Percentiles rank a stretch among this genome's conserved stretches.
Evolutionary conservation across 2,329 filamentous ascomycete genomes (phyloP).

Genomic region (Onygenales sp.): DNA sequence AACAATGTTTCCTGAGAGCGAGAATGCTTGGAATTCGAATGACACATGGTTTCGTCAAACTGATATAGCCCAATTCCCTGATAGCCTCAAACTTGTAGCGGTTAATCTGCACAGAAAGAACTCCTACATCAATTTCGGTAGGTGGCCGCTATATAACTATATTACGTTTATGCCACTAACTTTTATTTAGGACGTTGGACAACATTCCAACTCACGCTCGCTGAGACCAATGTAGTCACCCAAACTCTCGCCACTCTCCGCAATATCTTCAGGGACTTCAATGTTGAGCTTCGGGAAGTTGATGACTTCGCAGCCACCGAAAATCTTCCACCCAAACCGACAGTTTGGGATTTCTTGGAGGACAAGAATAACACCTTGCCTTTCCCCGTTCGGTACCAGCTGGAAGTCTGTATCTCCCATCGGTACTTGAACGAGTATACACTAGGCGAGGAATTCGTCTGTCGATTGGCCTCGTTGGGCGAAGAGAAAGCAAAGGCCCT

Average conservation of each 20-base stretch:
- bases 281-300: constrained; percentile 46
- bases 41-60: constrained; percentile 57
- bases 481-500: constrained; percentile 50
- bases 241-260: constrained; percentile 36
- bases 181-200: constrained; percentile 49
- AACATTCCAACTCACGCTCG: constrained; percentile 45
- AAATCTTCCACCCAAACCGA: constrained; percentile 4
- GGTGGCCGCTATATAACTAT: constrained; percentile 10
- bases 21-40: constrained; percentile 44
- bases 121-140: constrained; percentile 52
- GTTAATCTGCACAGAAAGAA: constrained; percentile 40
- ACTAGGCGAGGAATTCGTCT: constrained; percentile 58
- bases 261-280: constrained; percentile 59
- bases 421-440: constrained; percentile 67
- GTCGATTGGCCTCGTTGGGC: constrained; percentile 46
- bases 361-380: constrained; percentile 39
- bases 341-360: constrained; percentile 30
- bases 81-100: constrained; percentile 24
- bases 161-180: neutral
- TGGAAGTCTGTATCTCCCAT: constrained; percentile 86
- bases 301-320: constrained; percentile 31
- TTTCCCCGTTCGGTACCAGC: constrained; percentile 74
- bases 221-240: constrained; percentile 16
- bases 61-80: constrained; percentile 44
- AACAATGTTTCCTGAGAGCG: constrained; percentile 33